Evolutionary conservation across 1,284 basidiomycete species (phyloP).

Genomic region (Xerocomus minutiporus): DNA sequence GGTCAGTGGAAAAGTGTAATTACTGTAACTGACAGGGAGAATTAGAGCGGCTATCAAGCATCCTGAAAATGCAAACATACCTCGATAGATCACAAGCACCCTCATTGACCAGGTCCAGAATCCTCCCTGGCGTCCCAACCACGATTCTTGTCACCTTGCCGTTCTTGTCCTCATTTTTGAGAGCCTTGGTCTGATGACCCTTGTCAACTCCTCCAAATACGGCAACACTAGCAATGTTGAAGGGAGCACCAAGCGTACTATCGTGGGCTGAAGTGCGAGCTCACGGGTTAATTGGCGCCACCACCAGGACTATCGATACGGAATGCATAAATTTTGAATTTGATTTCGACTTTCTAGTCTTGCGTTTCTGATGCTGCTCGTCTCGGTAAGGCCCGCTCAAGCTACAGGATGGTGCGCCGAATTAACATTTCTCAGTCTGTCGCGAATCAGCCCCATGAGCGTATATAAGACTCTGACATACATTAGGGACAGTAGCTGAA

Average conservation of each 20-base stretch:
- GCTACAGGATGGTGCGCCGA: too few species aligned
- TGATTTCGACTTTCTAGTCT: constrained; percentile 33
- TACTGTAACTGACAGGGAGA: constrained; percentile 56
- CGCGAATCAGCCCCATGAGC: too few species aligned
- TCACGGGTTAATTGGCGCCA: constrained; percentile 86
- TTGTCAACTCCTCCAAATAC: constrained; percentile 92
- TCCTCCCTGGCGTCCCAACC: constrained; percentile 94
- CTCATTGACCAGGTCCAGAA: constrained; percentile 85
- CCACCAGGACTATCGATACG: constrained; percentile 71
- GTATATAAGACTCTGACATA: too few species aligned
- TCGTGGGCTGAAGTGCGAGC: constrained; percentile 91
- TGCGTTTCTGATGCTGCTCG: not conserved
- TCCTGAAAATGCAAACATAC: constrained; percentile 38
- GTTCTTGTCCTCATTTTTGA: constrained; percentile 47
- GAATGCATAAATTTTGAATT: constrained; percentile 18
- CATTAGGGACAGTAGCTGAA: too few species aligned
- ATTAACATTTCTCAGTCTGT: too few species aligned
- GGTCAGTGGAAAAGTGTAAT: constrained; percentile 96
- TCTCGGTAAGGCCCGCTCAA: too few species aligned
- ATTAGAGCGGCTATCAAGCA: not conserved
- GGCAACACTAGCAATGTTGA: too few species aligned
- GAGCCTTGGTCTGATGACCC: constrained; percentile 68
- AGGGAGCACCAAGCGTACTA: constrained; percentile 74
- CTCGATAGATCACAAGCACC: constrained; percentile 78
- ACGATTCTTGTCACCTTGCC: constrained; percentile 43